Base-by-base conservation (phyloP, 2,329 filamentous ascomycete genomes). In the Cyphellophora europaea region DNA sequence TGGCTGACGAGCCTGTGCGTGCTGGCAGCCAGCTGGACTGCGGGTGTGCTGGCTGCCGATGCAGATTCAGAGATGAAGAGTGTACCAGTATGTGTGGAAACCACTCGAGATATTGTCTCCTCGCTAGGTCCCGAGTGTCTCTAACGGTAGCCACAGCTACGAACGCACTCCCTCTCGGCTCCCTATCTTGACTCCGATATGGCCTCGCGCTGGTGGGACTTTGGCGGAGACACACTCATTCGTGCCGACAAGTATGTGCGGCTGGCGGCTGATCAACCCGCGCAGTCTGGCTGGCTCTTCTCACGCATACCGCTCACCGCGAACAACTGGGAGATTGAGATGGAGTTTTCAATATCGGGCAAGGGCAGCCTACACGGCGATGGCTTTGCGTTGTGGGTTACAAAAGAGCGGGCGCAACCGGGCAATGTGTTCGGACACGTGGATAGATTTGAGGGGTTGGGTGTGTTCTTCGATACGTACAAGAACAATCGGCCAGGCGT, bases 171-270 rank as follows among this genome's bases (percentile, higher is more conserved):
- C 53, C 71, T 94, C 43, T 67, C 73, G 57, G 74, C 82, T 71
- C 91, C 91, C 43, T 98, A 95, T 64, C 77, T 98, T 51, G 91
- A 98, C 65, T 91, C 87, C 42, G 91, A 96, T 61, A 88, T 96
- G 80, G 83, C 93, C 66, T 94, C 85, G 66, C 81, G 91, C 57
- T 98, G 91, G 89, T 98, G 89, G 65, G 91, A 98, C 66, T 98
- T 93, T 73, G 91, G 91, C 57, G 91, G 89, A 56, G 87, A 94
- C 65, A 86, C 89, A 27, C 80, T 98, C 52, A 74, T 95, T 53
- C 71, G 77, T 47, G 72, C 76, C 43, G 77, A 82, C 54, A 70
- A 74, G 62, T 95, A 96, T 63, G 82, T 98, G 50, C 87, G 91
- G 49, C 76, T 98, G 38, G 88, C 88, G 18, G 83, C 86, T 40